These are phyloP conservation scores for Aspergillus diversus DNA, from an alignment of 495 filamentous ascomycete species.

Conservation along the genomic window DNA sequence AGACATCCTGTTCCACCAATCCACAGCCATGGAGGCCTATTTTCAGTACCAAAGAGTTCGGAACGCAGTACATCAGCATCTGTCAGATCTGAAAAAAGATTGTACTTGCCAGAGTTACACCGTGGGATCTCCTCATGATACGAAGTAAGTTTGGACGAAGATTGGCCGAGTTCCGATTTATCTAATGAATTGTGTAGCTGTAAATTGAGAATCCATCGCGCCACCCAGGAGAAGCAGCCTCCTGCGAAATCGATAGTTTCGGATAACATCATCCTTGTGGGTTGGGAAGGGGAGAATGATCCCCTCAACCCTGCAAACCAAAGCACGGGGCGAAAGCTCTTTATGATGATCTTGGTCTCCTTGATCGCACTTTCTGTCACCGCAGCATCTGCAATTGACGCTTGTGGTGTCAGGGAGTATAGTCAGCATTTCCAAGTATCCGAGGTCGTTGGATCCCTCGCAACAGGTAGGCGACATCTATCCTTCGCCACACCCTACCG, in stretches of 20 bases:
- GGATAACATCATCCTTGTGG: slow-evolving; percentile 16
- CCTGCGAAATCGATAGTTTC: not conserved
- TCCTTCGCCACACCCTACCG: too few relatives aligned
- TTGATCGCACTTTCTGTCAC: slow-evolving; percentile 53
- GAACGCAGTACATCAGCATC: not conserved
- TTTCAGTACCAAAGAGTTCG: slow-evolving; percentile 1
- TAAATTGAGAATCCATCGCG: not conserved
- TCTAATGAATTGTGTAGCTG: not conserved
- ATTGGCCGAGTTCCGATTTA: not conserved
- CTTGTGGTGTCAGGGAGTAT: slow-evolving; percentile 42
- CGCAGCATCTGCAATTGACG: slow-evolving; percentile 54
- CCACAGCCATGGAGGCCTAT: slow-evolving; percentile 19
- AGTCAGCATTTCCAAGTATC: slow-evolving; percentile 51
- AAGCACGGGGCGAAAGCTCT: slow-evolving; percentile 36
- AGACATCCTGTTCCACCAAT: too few relatives aligned
- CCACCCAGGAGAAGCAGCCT: not conserved
- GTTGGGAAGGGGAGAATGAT: slow-evolving; percentile 54
- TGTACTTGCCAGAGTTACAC: not conserved
- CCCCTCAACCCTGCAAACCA: slow-evolving; percentile 60
- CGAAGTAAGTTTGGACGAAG: not conserved
- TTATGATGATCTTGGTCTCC: slow-evolving; percentile 52
- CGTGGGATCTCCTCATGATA: not conserved
- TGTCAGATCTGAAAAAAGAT: not conserved
- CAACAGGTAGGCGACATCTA: slow-evolving; percentile 19
- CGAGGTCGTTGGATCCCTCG: slow-evolving; percentile 29